Percentiles rank a stretch among this genome's conserved stretches.
These are phyloP conservation scores for Leptoxyphium fumago DNA, from an alignment of 2,329 filamentous ascomycete genomes.

Conservation along the genomic window DNA sequence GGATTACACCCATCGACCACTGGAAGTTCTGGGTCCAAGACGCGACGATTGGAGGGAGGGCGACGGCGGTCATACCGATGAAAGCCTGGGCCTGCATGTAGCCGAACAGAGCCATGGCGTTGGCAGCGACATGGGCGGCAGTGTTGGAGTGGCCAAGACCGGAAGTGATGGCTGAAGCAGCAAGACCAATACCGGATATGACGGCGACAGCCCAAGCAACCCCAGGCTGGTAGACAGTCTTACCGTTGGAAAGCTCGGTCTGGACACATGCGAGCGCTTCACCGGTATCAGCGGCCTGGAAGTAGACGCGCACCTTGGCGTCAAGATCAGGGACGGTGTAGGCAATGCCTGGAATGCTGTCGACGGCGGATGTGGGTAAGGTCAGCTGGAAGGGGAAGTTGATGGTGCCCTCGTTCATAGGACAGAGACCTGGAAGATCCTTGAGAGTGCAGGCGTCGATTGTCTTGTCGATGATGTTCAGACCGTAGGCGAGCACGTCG, in stretches of 20 bases:
- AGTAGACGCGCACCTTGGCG: constrained; percentile 65
- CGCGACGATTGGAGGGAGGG: constrained; percentile 72
- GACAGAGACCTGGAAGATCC: constrained; percentile 62
- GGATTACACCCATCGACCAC: constrained; percentile 95
- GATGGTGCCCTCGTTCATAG: constrained; percentile 76
- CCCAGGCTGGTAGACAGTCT: constrained; percentile 76
- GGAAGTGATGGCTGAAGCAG: constrained; percentile 77
- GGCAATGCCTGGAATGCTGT: constrained; percentile 64
- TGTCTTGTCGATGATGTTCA: constrained; percentile 49
- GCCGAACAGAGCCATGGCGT: constrained; percentile 81
- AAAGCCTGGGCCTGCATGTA: constrained; percentile 94
- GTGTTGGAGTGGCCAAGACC: constrained; percentile 87
- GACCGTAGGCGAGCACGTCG: constrained; percentile 69
- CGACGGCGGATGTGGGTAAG: constrained; percentile 42
- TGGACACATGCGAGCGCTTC: constrained; percentile 71
- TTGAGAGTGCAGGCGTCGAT: constrained; percentile 62
- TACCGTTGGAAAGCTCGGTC: constrained; percentile 75
- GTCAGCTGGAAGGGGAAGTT: constrained; percentile 57
- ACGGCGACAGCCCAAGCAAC: constrained; percentile 84
- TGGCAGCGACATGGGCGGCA: constrained; percentile 84
- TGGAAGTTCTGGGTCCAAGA: constrained; percentile 96
- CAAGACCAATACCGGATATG: constrained; percentile 69
- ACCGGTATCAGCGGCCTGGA: constrained; percentile 53
- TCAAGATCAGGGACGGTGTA: constrained; percentile 87
- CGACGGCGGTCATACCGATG: constrained; percentile 68